Evolutionary conservation across 2,329 filamentous ascomycete species (phyloP).

Genomic region (Neonectria magnoliae): DNA sequence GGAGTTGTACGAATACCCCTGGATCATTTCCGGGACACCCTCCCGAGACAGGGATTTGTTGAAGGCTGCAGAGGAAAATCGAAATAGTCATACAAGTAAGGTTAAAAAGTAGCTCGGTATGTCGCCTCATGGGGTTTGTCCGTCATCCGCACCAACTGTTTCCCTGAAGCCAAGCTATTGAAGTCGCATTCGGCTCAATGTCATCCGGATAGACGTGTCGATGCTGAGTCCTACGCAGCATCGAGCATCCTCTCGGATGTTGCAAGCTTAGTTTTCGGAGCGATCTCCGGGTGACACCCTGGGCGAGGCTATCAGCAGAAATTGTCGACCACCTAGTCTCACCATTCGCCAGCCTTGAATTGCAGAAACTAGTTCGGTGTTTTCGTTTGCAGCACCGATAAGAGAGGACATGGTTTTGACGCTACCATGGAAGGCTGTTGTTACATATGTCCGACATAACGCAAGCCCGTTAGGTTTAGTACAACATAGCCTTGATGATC

Average conservation of each 20-base stretch:
- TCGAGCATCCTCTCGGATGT: background rate
- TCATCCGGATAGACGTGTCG: background rate
- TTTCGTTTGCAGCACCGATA: background rate
- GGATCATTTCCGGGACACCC: slow-evolving; percentile 4
- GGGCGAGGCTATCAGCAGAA: background rate
- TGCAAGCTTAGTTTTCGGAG: background rate
- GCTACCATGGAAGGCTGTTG: background rate
- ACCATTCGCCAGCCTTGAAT: background rate
- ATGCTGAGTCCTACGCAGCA: background rate
- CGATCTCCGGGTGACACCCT: background rate
- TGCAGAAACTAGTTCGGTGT: background rate
- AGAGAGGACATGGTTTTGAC: background rate
- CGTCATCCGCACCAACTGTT: background rate
- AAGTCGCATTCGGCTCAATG: background rate
- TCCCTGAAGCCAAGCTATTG: background rate
- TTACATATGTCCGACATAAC: background rate
- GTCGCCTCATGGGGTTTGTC: background rate
- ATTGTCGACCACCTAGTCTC: background rate
- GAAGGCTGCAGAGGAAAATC: background rate
- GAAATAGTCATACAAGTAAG: background rate
- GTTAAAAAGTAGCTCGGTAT: background rate
- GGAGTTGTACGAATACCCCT: background rate
- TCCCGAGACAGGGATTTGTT: background rate
- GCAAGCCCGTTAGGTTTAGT: background rate
- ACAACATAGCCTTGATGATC: background rate